A percentile compares a stretch with the other conserved stretches of the same genome.
Conservation (phyloP, 352 stramenopile species). For the Aphanomyces invadans region DNA sequence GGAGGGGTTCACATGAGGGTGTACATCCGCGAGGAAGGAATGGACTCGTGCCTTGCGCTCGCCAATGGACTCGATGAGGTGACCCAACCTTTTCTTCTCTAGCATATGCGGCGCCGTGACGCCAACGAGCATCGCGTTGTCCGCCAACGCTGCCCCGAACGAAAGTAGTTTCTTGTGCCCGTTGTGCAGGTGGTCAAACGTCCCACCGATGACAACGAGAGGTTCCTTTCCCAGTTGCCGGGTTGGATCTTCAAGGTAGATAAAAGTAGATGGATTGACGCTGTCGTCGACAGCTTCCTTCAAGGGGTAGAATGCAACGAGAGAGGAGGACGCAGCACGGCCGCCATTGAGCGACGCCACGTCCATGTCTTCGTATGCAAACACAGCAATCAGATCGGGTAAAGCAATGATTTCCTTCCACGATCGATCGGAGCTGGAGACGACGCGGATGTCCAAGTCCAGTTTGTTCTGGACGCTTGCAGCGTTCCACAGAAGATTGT, state of each 20-base stretch:
- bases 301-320: constrained; percentile 60
- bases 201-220: constrained; percentile 71
- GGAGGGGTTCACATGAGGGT: constrained; percentile 49
- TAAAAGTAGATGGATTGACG: constrained; percentile 39
- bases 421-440: constrained; percentile 34
- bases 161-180: constrained; percentile 87
- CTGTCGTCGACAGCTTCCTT: constrained; percentile 42
- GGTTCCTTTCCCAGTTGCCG: constrained; percentile 45
- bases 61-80: constrained; percentile 60
- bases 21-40: constrained; percentile 56
- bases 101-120: constrained; percentile 79
- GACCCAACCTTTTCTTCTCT: constrained; percentile 55
- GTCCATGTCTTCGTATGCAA: constrained; percentile 54
- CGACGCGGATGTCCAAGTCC: constrained; percentile 56
- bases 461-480: constrained; percentile 43
- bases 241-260: constrained; percentile 70
- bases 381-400: constrained; percentile 58
- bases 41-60: constrained; percentile 48
- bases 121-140: constrained; percentile 47
- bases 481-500: constrained; percentile 64
- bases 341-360: constrained; percentile 56
- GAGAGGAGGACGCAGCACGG: constrained; percentile 48
- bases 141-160: constrained; percentile 54
- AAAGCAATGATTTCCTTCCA: constrained; percentile 59
- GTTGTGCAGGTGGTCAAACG: constrained; percentile 88